Evolutionary conservation across 108 stramenopile genomes (phyloP).

Genomic region (Discostella stelligeroides): DNA sequence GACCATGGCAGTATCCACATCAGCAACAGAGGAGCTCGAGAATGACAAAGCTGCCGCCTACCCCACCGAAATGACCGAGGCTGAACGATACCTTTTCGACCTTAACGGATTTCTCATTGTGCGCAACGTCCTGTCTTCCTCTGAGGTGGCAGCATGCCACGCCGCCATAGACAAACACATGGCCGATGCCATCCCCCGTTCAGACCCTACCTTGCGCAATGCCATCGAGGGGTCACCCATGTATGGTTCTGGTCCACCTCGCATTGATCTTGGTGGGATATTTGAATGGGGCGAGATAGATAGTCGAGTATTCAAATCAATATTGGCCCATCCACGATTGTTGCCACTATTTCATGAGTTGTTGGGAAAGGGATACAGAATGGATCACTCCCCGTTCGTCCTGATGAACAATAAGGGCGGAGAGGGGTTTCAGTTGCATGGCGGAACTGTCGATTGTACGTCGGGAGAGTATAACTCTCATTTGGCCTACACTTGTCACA

Average conservation of each 20-base stretch:
- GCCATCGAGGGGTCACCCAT: conserved; percentile 67
- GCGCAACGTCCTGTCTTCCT: conserved; percentile 75
- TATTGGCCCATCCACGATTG: conserved; percentile 85
- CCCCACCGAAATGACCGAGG: conserved; percentile 73
- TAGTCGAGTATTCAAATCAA: conserved; percentile 74
- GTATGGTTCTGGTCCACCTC: conserved; percentile 77
- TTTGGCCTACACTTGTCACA: conserved; percentile 82
- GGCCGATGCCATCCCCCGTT: conserved; percentile 67
- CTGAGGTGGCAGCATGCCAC: conserved; percentile 79
- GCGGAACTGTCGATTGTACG: conserved; percentile 85
- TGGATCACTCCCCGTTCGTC: conserved; percentile 91
- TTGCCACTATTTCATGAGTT: conserved; percentile 86
- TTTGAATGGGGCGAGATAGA: conserved; percentile 84
- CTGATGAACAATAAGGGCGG: conserved; percentile 82
- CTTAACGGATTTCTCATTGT: conserved; percentile 89
- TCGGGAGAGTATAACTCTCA: conserved; percentile 84
- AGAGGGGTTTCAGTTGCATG: conserved; percentile 92
- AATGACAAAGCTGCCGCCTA: neutral
- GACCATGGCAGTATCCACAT: conserved; percentile 47
- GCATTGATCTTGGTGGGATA: conserved; percentile 85
- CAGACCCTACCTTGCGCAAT: conserved; percentile 71
- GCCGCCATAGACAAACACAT: conserved; percentile 76
- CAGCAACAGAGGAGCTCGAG: no score
- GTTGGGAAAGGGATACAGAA: conserved; percentile 88
- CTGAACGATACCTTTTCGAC: conserved; percentile 91